Base-by-base conservation (phyloP, 768 basidiomycete species). In the Pluteus cervinus region DNA sequence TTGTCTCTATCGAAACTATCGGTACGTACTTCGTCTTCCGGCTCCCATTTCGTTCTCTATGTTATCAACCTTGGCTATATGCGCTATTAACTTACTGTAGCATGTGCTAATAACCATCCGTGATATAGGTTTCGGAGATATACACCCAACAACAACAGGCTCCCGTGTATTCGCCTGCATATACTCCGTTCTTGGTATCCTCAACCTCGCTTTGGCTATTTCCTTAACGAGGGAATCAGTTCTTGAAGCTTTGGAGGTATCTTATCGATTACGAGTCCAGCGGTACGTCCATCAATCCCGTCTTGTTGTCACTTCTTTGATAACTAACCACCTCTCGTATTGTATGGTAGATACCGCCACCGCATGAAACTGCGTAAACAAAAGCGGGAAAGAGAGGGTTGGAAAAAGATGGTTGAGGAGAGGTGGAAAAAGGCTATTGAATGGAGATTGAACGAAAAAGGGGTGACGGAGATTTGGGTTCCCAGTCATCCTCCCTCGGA, bases 91-190 rank as follows among this genome's bases (percentile, higher is more conserved):
- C n/a, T n/a, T n/a, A n/a, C n/a, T n/a, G n/a, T n/a, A n/a, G n/a
- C n/a, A n/a, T n/a, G n/a, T n/a, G n/a, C n/a, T n/a, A n/a, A n/a
- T n/a, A n/a, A n/a, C n/a, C n/a, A n/a, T n/a, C n/a, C n/a, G n/a
- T n/a, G n/a, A n/a, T n/a, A 18, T 41, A 69, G 78, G 81, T 4
- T 86, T 87, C 50, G 86, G 86, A n/a, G 86, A 89, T 50, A 79
- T 87, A 37, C 54, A 61, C 7, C 84, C 85, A 3, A 36, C 29
- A 3, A 60, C 65, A 2, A 60, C 73, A 3, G 68, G 67, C 1
- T 62, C 74, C 3, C 76, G 76, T n/a, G 45, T 81, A 9, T 81
- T 82, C 46, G 63, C 71, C 0, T 76, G 75, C 51, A 45, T 74
- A 40, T 84, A 81, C 44, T 63, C 75, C 25, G 58, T 64, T 1